Evolutionary conservation across 208 protist species (phyloP), one percentile per base, ranked within the genome.

Genomic region (Phytomonas sp.): DNA sequence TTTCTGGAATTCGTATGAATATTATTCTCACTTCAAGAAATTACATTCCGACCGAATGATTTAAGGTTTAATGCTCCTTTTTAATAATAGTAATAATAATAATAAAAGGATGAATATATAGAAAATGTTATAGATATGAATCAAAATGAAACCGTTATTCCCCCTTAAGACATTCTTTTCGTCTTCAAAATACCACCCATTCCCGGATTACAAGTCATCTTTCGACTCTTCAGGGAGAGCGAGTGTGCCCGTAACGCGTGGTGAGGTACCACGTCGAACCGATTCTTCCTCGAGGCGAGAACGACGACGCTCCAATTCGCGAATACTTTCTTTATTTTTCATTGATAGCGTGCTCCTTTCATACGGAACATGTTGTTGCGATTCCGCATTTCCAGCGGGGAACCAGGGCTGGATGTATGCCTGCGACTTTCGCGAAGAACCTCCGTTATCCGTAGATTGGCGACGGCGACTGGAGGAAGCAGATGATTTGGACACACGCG

Each of bases 351-450:
- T 72, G 30, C 82, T 88, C 72, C 91, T 91, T n/a, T 82, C 79
- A 37, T 87, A 90, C 31, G 86, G 84, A 30, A 92, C 37, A 49
- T 94, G 89, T 61, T 78, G 71, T 40, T 94, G 80, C 6, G 61
- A 81, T 19, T 61, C 29, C 0, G 83, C 49, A 45, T 63, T 78
- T 30, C 84, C 78, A 11, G 86, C 67, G 29, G 86, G 86, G 70
- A 82, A 92, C 82, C 83, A 94, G 29, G 89, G 89, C 68, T 84
- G 71, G 71, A 79, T 71, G 76, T 81, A 89, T 40, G 52, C 72
- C 16, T 32, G 67, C 14, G 60, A 40, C 14, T 12, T 64, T 63
- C 70, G n/a, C 49, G 34, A 42, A 56, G 65, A 29, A 34, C 23
- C 37, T 77, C 70, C 16, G 19, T 59, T 29, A 67, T 71, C 40